Conservation (phyloP, 2,329 filamentous ascomycete species). For the Helminthosporium solani region DNA sequence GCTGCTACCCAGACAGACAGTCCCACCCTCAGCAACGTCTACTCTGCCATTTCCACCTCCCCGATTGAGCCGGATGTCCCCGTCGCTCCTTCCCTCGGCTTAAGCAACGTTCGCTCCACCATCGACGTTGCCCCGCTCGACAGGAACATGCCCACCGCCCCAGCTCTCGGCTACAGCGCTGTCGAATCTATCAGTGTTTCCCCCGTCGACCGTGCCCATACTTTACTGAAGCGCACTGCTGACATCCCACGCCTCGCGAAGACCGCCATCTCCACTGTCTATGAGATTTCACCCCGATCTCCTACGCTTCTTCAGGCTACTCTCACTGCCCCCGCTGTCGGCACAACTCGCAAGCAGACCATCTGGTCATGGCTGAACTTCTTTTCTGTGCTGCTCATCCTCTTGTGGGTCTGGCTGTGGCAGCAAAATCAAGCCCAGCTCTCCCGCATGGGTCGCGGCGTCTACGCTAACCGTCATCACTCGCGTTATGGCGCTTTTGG, state of each 20-base stretch:
- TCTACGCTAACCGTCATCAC: background rate
- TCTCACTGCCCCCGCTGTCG: background rate
- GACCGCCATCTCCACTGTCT: constrained; percentile 4
- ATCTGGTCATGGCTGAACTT: background rate
- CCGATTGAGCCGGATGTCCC: background rate
- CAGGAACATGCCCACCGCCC: too few species aligned
- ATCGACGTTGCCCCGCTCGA: background rate
- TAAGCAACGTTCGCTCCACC: background rate
- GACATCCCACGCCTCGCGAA: background rate
- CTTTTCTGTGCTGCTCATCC: constrained; percentile 6
- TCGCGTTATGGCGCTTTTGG: constrained; percentile 15
- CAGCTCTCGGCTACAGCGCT: too few species aligned
- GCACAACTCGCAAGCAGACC: background rate
- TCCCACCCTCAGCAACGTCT: constrained; percentile 1
- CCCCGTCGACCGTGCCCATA: background rate
- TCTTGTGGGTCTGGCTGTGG: constrained; percentile 8
- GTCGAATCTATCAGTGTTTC: background rate
- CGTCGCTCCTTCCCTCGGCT: too few species aligned
- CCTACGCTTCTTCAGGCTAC: constrained; percentile 5
- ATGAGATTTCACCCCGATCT: constrained; percentile 2
- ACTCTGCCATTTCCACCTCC: background rate
- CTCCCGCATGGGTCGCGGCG: constrained; percentile 13
- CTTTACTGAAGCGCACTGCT: background rate
- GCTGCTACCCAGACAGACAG: constrained; percentile 3
- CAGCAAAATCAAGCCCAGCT: constrained; percentile 12